Evolutionary conservation across 768 basidiomycete genomes (phyloP).

Genomic region (Daedalea quercina): DNA sequence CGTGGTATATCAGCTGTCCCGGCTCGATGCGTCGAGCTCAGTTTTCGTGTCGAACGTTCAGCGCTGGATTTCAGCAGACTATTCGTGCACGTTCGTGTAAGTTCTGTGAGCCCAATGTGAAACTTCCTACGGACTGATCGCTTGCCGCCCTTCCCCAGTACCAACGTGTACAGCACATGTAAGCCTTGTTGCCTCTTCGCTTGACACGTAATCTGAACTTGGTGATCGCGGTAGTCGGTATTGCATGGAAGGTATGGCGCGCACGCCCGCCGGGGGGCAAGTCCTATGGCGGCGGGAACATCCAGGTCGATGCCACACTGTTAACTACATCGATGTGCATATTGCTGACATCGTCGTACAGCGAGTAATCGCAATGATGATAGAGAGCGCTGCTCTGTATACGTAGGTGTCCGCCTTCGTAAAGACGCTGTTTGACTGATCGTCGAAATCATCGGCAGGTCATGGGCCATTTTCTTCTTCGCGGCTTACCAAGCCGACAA

Average conservation of each 20-base stretch:
- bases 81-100: not conserved
- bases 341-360: not conserved
- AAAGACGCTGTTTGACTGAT: not conserved
- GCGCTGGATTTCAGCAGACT: constrained; percentile 1
- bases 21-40: not conserved
- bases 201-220: no score
- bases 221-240: not conserved
- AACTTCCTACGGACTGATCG: not conserved
- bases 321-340: not conserved
- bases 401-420: not conserved
- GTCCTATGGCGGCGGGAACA: not conserved
- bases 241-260: not conserved
- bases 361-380: not conserved
- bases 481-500: not conserved
- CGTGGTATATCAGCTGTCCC: not conserved
- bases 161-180: not conserved
- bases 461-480: not conserved
- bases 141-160: not conserved
- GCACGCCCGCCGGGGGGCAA: not conserved
- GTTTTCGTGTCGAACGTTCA: not conserved
- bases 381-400: constrained; percentile 1
- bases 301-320: not conserved
- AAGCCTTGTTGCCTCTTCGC: not conserved
- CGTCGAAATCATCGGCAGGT: not conserved
- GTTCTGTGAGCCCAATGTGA: not conserved